phyloP scores from a whole-genome alignment of 176 grass and related monocot species.

The Pontederia crassipes region DNA sequence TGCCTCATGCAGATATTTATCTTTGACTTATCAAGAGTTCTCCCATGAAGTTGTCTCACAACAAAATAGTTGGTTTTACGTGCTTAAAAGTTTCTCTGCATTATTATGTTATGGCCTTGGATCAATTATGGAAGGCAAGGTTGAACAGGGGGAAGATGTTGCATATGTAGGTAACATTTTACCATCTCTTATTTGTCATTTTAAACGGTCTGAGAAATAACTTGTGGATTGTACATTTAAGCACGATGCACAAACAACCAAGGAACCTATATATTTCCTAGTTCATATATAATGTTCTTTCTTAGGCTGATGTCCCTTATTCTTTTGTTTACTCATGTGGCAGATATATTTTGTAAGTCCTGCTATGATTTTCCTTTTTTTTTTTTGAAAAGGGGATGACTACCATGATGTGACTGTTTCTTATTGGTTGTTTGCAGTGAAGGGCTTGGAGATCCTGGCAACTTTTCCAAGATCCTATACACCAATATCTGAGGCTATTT shows the following conservation, averaged over 20 bases:
- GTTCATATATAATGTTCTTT: too few relatives aligned
- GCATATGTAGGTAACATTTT: conserved; percentile 44
- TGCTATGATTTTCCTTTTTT: background rate
- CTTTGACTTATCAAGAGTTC: conserved; percentile 31
- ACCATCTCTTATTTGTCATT: conserved; percentile 10
- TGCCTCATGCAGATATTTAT: conserved; percentile 63
- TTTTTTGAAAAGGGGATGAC: background rate
- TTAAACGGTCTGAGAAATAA: conserved; percentile 6
- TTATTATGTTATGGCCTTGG: conserved; percentile 34
- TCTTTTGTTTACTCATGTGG: too few relatives aligned
- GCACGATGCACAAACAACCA: background rate
- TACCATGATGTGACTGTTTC: background rate
- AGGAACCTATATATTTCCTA: too few relatives aligned
- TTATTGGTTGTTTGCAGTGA: conserved; percentile 33
- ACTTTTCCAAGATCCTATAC: conserved; percentile 59
- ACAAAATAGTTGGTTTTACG: conserved; percentile 51
- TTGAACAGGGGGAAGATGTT: conserved; percentile 32
- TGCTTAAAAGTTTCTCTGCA: conserved; percentile 40
- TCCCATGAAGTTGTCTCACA: conserved; percentile 32
- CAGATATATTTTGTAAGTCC: too few relatives aligned
- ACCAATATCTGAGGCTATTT: conserved; percentile 39
- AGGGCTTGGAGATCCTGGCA: conserved; percentile 62
- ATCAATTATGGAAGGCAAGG: conserved; percentile 18
- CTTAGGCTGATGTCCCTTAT: too few relatives aligned
- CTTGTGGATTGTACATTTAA: conserved; percentile 2